These are phyloP conservation scores for Citeromyces nyonsensis DNA, from an alignment of 805 yeast genomes.

Conservation along the genomic window DNA sequence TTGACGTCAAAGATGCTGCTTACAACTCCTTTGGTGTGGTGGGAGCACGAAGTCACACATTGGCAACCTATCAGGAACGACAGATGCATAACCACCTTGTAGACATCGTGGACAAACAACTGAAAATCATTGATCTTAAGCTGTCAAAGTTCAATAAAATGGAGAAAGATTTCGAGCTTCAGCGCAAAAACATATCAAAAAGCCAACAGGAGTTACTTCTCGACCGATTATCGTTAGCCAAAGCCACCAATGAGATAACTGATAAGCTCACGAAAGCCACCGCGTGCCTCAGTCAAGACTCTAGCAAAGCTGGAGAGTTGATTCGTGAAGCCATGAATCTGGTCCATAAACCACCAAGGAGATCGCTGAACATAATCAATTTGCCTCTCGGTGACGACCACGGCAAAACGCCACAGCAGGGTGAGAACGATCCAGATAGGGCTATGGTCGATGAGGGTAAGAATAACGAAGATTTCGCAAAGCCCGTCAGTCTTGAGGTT, in stretches of 20 bases:
- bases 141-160: constrained; percentile 38
- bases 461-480: constrained; percentile 20
- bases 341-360: constrained; percentile 14
- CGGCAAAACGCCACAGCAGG: neutral
- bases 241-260: constrained; percentile 34
- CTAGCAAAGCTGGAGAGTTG: constrained; percentile 9
- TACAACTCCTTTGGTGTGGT: constrained; percentile 58
- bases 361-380: constrained; percentile 14
- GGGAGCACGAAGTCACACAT: constrained; percentile 67
- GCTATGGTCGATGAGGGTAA: constrained; percentile 8
- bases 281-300: constrained; percentile 5
- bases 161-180: constrained; percentile 52
- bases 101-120: constrained; percentile 42
- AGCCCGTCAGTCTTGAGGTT: constrained; percentile 44
- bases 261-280: constrained; percentile 26
- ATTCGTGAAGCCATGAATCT: constrained; percentile 13
- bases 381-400: constrained; percentile 6
- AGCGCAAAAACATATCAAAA: constrained; percentile 39
- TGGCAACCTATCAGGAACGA: constrained; percentile 69
- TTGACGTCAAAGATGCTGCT: constrained; percentile 40
- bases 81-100: constrained; percentile 49
- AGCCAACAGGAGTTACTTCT: constrained; percentile 55
- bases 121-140: constrained; percentile 52
- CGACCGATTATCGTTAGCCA: constrained; percentile 52
- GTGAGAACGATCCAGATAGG: constrained; percentile 5